phyloP scores from a whole-genome alignment of 768 basidiomycete species.

The Lentinula aciculospora region DNA sequence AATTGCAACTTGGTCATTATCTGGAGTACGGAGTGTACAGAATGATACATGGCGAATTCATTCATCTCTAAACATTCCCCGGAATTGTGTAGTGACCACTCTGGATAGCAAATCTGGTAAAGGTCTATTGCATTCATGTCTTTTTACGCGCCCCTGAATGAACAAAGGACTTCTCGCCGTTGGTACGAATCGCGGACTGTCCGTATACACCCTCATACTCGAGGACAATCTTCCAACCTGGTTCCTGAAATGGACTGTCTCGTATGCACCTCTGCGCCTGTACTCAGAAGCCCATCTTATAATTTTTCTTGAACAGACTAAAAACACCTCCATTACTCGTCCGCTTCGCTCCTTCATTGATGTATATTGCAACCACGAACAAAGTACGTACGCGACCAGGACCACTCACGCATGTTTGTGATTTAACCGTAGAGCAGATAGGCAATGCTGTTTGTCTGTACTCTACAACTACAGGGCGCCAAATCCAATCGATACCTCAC shows the following conservation, averaged over 20 bases:
- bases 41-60: constrained; percentile 71
- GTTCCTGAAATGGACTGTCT: constrained; percentile 70
- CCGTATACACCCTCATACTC: constrained; percentile 71
- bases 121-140: neutral
- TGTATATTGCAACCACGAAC: constrained; percentile 64
- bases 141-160: constrained; percentile 18
- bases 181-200: constrained; percentile 53
- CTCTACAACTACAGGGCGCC: constrained; percentile 66
- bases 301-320: constrained; percentile 7
- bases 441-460: constrained; percentile 59
- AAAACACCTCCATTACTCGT: constrained; percentile 48
- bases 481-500: constrained; percentile 65
- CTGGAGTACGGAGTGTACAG: constrained; percentile 41
- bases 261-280: constrained; percentile 33
- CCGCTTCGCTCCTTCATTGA: constrained; percentile 71
- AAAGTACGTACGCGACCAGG: constrained; percentile 36
- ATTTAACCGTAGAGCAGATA: constrained; percentile 29
- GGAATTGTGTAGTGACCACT: constrained; percentile 47
- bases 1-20: constrained; percentile 77
- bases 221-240: constrained; percentile 82
- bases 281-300: neutral
- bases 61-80: constrained; percentile 67
- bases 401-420: neutral
- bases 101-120: constrained; percentile 75
- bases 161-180: constrained; percentile 69